Percentiles rank a stretch among this genome's conserved stretches.
phyloP scores from a whole-genome alignment of 306 rosid species.

The Echinosophora koreensis region DNA sequence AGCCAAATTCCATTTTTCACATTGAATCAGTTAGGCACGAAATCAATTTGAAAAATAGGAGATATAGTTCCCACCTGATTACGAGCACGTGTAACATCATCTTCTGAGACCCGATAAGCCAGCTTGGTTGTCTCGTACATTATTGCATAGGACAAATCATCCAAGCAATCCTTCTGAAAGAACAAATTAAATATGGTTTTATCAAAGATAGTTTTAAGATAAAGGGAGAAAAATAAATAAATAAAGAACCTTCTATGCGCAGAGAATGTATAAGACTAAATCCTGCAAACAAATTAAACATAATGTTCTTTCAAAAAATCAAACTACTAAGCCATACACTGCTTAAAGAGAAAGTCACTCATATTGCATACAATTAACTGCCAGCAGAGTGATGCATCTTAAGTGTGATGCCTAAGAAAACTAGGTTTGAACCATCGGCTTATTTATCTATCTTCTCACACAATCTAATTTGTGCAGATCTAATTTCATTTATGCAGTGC shows the following conservation, averaged over 20 bases:
- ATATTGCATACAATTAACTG: neutral
- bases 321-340: neutral
- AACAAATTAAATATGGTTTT: neutral
- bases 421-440: too few relatives aligned
- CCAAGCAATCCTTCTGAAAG: slow-evolving; percentile 73
- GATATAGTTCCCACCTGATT: slow-evolving; percentile 68
- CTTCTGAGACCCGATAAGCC: slow-evolving; percentile 82
- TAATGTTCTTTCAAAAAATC: slow-evolving; percentile 23
- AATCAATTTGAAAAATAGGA: neutral
- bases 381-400: too few relatives aligned
- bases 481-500: too few relatives aligned
- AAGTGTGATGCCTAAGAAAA: too few relatives aligned
- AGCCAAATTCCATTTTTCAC: slow-evolving; percentile 10
- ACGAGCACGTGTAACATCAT: slow-evolving; percentile 84
- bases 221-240: neutral
- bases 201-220: too few relatives aligned
- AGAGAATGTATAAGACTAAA: neutral
- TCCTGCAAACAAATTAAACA: slow-evolving; percentile 25
- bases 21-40: neutral
- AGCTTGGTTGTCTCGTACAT: slow-evolving; percentile 86
- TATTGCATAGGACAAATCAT: slow-evolving; percentile 85
- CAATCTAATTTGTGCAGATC: too few relatives aligned
- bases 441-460: too few relatives aligned
- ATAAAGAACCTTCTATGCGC: neutral
- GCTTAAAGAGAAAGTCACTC: neutral